phyloP scores from a whole-genome alignment of 2,329 filamentous ascomycete genomes.

The Pestalotiopsis sp. region DNA sequence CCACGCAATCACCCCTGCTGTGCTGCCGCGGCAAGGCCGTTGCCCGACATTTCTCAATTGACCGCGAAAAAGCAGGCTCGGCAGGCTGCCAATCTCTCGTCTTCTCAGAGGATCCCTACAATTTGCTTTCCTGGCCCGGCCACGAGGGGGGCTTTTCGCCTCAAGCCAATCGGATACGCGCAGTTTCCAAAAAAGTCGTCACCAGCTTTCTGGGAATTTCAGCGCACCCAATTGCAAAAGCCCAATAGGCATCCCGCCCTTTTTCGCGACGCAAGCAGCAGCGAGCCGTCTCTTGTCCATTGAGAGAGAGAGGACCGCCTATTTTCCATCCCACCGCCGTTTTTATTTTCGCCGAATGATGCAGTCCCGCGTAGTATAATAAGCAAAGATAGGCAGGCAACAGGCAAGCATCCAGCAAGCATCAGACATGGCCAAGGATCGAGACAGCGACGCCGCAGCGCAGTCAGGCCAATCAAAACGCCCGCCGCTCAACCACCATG shows the following conservation, averaged over 20 bases:
- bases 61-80: not conserved
- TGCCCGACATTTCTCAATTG: not conserved
- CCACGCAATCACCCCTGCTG: not conserved
- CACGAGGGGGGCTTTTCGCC: not conserved
- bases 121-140: not conserved
- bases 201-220: not conserved
- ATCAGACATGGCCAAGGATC: constrained; percentile 35
- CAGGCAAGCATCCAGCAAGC: constrained; percentile 15
- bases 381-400: not conserved
- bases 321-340: not conserved
- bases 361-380: not conserved
- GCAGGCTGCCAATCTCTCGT: not conserved
- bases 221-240: not conserved
- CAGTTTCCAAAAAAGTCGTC: not conserved
- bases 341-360: not conserved
- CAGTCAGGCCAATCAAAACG: constrained; percentile 47
- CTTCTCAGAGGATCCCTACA: not conserved
- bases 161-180: not conserved
- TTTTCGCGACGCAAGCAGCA: not conserved
- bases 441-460: constrained; percentile 48
- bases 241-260: not conserved
- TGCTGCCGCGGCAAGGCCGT: not conserved
- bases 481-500: constrained; percentile 38
- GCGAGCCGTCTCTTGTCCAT: not conserved
- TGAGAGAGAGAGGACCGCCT: not conserved